phyloP scores from a whole-genome alignment of 2,329 filamentous ascomycete species.

The Cercospora sesami region DNA sequence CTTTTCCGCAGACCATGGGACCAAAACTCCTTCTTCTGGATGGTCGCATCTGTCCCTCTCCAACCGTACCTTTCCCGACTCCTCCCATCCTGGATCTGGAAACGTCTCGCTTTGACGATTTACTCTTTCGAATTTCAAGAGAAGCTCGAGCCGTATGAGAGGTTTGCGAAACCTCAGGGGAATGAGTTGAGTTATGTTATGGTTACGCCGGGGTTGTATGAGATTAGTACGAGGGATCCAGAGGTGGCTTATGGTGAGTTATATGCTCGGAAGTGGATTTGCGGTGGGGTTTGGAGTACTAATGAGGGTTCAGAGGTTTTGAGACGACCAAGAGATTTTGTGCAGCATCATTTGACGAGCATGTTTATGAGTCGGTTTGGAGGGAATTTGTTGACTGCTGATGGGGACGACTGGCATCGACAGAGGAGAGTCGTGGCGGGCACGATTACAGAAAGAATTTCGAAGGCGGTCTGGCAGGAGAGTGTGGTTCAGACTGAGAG shows the following conservation, averaged over 20 bases:
- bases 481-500: constrained; percentile 33
- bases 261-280: too few relatives aligned
- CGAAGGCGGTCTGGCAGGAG: constrained; percentile 37
- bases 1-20: too few relatives aligned
- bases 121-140: constrained; percentile 36
- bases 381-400: constrained; percentile 31
- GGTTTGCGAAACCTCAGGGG: constrained; percentile 21
- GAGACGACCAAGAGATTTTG: constrained; percentile 29
- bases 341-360: constrained; percentile 24
- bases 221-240: constrained; percentile 32
- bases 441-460: constrained; percentile 40
- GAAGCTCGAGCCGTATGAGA: constrained; percentile 21
- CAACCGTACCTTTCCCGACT: constrained; percentile 20
- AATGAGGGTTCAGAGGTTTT: too few relatives aligned
- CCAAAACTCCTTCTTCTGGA: constrained; percentile 34
- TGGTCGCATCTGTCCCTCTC: constrained; percentile 28
- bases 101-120: constrained; percentile 29
- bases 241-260: constrained; percentile 23
- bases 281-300: too few relatives aligned
- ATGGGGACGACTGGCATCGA: constrained; percentile 34
- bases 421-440: constrained; percentile 38
- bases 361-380: constrained; percentile 33
- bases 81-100: constrained; percentile 26
- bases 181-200: constrained; percentile 29
- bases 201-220: constrained; percentile 28